Conservation (phyloP, 441 rosid genomes). For the Melastoma candidum region DNA sequence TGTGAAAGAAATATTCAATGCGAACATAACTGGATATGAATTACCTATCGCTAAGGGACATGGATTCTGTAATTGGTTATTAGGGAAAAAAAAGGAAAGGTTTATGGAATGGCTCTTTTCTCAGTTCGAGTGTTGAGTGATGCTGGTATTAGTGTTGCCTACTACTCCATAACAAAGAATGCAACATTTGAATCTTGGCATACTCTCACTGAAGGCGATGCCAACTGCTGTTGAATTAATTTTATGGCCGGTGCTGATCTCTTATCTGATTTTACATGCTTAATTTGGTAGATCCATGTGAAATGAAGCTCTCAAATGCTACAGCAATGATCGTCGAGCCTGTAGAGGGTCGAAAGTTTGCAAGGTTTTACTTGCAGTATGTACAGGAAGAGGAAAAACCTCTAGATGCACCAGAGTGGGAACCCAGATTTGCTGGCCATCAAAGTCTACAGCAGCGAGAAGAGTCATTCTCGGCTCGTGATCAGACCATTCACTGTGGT, state of each 20-base stretch:
- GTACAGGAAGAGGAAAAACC: conserved; percentile 56
- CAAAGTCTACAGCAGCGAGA: conserved; percentile 70
- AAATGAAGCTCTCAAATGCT: conserved; percentile 73
- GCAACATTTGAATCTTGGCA: too few species aligned
- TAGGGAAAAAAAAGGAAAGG: too few species aligned
- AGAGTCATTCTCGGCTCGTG: conserved; percentile 63
- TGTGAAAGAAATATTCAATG: too few species aligned
- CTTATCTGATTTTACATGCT: conserved; percentile 14
- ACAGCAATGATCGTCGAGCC: conserved; percentile 80
- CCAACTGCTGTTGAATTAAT: not conserved
- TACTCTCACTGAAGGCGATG: not conserved
- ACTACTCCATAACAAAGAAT: too few species aligned
- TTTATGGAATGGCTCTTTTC: too few species aligned
- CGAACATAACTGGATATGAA: too few species aligned
- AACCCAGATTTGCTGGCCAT: conserved; percentile 91
- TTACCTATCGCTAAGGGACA: too few species aligned
- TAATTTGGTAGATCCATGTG: conserved; percentile 47
- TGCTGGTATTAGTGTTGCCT: too few species aligned
- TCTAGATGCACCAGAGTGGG: conserved; percentile 47
- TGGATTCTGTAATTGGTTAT: too few species aligned
- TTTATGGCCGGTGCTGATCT: not conserved
- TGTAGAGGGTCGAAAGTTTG: conserved; percentile 67
- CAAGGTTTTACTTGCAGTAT: conserved; percentile 75
- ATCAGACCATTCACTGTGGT: conserved; percentile 78
- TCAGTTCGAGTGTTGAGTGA: too few species aligned